Percentiles rank a stretch among this genome's conserved stretches.
phyloP scores from a whole-genome alignment of 2,329 filamentous ascomycete species.

The Pyrenophora teres region DNA sequence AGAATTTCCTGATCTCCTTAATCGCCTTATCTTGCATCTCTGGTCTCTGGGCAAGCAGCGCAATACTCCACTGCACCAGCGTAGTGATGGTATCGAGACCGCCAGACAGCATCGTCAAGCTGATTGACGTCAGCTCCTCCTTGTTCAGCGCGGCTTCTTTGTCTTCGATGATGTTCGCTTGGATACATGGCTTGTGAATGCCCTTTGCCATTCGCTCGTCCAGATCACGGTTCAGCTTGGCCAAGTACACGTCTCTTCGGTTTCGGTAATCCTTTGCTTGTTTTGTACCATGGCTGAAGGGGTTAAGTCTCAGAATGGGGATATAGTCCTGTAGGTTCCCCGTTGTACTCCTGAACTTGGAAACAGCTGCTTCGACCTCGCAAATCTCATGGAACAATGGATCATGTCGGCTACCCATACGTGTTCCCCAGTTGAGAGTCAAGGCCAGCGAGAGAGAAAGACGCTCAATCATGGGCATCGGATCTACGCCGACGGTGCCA shows the following conservation, averaged over 20 bases:
- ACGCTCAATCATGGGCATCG: conserved; percentile 71
- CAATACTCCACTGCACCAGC: conserved; percentile 68
- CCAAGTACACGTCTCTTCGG: conserved; percentile 65
- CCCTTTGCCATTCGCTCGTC: conserved; percentile 66
- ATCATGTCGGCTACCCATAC: conserved; percentile 64
- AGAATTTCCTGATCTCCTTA: conserved; percentile 61
- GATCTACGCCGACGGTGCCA: conserved; percentile 62
- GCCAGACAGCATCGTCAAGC: conserved; percentile 70
- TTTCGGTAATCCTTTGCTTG: conserved; percentile 64
- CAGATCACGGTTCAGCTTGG: conserved; percentile 61
- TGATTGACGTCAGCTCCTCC: conserved; percentile 68
- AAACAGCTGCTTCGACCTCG: conserved; percentile 65
- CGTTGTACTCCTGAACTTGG: conserved; percentile 63
- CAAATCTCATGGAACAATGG: conserved; percentile 66
- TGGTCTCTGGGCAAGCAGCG: conserved; percentile 61
- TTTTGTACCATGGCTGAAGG: conserved; percentile 62
- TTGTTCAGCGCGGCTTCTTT: conserved; percentile 66
- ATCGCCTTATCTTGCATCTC: conserved; percentile 67
- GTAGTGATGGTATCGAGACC: conserved; percentile 71
- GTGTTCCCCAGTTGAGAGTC: conserved; percentile 69
- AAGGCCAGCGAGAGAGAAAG: conserved; percentile 65
- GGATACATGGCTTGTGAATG: conserved; percentile 67
- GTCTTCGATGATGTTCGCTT: conserved; percentile 68
- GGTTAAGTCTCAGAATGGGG: conserved; percentile 63
- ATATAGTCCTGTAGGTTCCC: conserved; percentile 67